These are phyloP conservation scores for Fusarium begoniae DNA, from an alignment of 2,329 filamentous ascomycete species.

Conservation along the genomic window DNA sequence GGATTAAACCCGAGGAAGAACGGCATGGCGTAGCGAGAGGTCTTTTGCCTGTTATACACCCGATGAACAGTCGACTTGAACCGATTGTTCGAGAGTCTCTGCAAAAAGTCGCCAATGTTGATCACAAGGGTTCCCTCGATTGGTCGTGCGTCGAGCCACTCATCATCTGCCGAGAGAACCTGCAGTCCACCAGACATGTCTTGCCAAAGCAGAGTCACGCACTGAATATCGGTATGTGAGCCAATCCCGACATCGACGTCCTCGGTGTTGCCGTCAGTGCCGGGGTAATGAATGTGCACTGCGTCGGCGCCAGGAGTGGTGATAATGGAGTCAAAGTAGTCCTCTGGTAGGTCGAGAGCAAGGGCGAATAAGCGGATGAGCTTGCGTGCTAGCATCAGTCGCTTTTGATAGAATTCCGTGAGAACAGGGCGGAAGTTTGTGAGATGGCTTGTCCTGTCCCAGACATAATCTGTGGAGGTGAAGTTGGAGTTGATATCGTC, in stretches of 20 bases:
- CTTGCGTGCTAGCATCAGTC: background rate
- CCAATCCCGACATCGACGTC: conserved; percentile 6
- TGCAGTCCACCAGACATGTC: conserved; percentile 6
- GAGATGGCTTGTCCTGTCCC: background rate
- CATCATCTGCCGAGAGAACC: conserved; percentile 6
- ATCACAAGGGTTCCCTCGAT: conserved; percentile 3
- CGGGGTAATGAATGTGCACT: conserved; percentile 13
- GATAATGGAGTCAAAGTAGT: conserved; percentile 5
- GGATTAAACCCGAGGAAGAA: conserved; percentile 7
- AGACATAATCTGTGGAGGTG: background rate
- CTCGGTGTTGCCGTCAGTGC: background rate
- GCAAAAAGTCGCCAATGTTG: conserved; percentile 7
- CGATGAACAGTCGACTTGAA: conserved; percentile 15
- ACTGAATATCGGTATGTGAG: conserved; percentile 6
- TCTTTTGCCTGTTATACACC: conserved; percentile 2
- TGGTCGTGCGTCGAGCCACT: conserved; percentile 2
- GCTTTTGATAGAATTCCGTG: conserved; percentile 2
- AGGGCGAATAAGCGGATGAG: conserved; percentile 4
- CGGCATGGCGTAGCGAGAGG: background rate
- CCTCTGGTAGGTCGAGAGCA: background rate
- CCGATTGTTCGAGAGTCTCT: background rate
- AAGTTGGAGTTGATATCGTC: conserved; percentile 11
- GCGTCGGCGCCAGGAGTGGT: conserved; percentile 5
- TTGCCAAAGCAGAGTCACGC: conserved; percentile 16
- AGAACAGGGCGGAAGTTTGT: background rate